Evolutionary conservation across 2,329 filamentous ascomycete species (phyloP), one percentile per base, ranked within the genome.

Genomic region (Pseudogymnoascus pannorum): DNA sequence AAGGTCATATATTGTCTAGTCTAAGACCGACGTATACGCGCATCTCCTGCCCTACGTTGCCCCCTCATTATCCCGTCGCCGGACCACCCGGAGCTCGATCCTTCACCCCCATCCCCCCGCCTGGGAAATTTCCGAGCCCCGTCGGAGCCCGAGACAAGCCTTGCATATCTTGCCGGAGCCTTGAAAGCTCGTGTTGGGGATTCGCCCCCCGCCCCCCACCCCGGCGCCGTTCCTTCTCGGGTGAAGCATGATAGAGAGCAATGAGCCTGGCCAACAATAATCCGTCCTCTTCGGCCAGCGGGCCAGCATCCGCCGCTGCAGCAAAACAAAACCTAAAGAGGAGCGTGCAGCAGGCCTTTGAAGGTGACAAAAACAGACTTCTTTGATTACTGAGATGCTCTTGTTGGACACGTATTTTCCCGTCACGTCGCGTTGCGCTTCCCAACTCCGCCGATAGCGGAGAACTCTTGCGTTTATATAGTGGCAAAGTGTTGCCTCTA

Each of bases 281-380:
- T 63, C 71, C 71, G 61, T 69, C 69, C 33, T 72, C 70, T 14
- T 69, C 71, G 64, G 69, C 68, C 26, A 66, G 64, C 62, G 66
- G 68, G 48, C 68, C 68, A 24, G 67, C 69, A 60, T 71, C 71
- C 62, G 68, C 64, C 48, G 66, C 67, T 54, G 44, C 44, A n/a
- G 65, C 66, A 61, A 75, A 72, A 63, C 78, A 79, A 67, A 75
- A 74, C 26, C 72, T 84, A 60, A 86, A 86, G 75, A 77, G 83
- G 69, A 83, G 78, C 66, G 81, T 83, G 61, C 82, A 85, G 72
- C 78, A 82, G 64, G 79, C 81, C 36, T 85, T 86, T 75, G 81
- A 86, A 74, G 83, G 83, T 84, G 77, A 48, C 58, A 33, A 60
- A 60, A 60, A 33, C 18, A 42, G 35, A 33, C 26, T 66, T 29